Evolutionary conservation across 2,329 filamentous ascomycete genomes (phyloP), one percentile per base, ranked within the genome.

Genomic region (Trichoderma sp.): DNA sequence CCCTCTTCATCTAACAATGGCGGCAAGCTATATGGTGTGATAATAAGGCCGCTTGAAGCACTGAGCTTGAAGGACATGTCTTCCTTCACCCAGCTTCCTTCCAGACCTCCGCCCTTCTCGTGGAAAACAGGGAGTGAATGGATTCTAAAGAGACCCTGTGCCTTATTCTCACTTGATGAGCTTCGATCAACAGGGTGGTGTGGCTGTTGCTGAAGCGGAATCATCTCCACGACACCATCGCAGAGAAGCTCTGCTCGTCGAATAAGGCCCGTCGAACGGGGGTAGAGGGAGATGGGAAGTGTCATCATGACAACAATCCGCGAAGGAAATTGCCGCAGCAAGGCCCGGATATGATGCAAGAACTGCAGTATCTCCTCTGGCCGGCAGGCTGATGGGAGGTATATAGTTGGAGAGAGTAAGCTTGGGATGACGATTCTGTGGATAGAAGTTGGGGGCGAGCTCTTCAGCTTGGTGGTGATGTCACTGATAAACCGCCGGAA

Each of bases 61-160:
- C 93, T 97, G 63, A 99, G 81, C 71, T 90, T 94, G 79, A 99
- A 99, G 5, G 94, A 94, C 80, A 97, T 87, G 79, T 97, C 94
- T 76, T 97, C 92, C 29, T 92, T 89, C 66, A 91, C 86, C 71
- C 89, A 89, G 69, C 87, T 87, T 49, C 87, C 84, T 70, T 89
- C 88, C 2, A 88, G 86, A 11, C 93, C 93, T 2, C 94, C 94
- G 1, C 96, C 95, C 73, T 92, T 93, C 77, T 98, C 95, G 70
- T 96, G 92, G 73, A 93, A 90, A 0, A 97, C 84, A 0, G 96
- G 95, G 43, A 98, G 80, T 66, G 90, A 90, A 78, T 97, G 93
- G 0, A 96, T 88, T 71, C 90, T 92, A 21, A 98, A 81, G 80
- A 98, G 88, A 0, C 96, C 96, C 77, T 98, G 95, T 1, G 92